Conservation (phyloP, 129 eudicot genomes). For the carrot (Daucus carota) region DNA sequence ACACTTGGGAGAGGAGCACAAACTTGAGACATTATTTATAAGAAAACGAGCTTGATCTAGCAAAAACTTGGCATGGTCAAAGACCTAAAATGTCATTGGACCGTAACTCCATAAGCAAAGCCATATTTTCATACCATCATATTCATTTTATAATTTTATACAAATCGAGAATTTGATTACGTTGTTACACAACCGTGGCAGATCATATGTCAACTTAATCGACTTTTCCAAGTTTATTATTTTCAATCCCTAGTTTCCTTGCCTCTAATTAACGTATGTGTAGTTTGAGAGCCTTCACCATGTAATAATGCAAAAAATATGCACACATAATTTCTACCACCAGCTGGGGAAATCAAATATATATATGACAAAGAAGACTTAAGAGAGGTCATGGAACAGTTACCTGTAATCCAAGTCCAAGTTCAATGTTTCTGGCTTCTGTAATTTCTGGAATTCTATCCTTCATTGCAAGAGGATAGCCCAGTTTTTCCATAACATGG, state of each 20-base stretch:
- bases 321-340: not conserved
- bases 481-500: slow-evolving; percentile 68
- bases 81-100: too few species aligned
- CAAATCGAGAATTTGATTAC: not conserved
- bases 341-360: not conserved
- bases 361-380: not conserved
- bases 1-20: not conserved
- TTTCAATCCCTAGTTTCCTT: not conserved
- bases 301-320: not conserved
- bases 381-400: not conserved
- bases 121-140: too few species aligned
- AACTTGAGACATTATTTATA: too few species aligned
- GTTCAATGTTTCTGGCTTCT: slow-evolving; percentile 92
- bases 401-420: slow-evolving; percentile 95
- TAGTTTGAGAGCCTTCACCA: too few species aligned
- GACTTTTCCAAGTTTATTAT: not conserved
- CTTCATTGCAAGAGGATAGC: slow-evolving; percentile 58
- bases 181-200: not conserved
- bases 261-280: not conserved
- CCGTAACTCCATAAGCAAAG: too few species aligned
- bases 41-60: too few species aligned
- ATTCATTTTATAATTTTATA: not conserved
- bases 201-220: not conserved
- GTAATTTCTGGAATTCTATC: slow-evolving; percentile 94
- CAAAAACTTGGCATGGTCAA: too few species aligned